phyloP scores from a whole-genome alignment of 352 stramenopile species.

The Pythium grandisporangium region DNA sequence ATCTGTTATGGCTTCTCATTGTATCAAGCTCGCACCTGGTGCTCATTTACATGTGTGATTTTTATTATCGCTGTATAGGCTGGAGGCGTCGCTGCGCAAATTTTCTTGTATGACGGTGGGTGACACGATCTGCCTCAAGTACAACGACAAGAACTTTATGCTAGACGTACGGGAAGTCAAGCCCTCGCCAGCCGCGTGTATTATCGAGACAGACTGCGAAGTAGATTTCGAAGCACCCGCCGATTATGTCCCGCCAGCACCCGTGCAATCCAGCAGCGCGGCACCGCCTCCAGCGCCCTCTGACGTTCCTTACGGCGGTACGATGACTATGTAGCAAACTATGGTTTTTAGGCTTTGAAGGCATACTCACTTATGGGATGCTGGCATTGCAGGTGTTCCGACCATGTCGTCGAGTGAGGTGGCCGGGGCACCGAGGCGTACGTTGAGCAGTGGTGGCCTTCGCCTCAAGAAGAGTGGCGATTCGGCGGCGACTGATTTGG shows the following conservation, averaged over 20 bases:
- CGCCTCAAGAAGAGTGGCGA: constrained; percentile 63
- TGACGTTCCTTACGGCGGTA: constrained; percentile 56
- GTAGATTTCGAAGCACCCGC: constrained; percentile 98
- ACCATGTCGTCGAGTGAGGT: constrained; percentile 45
- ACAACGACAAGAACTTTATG: constrained; percentile 99
- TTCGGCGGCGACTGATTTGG: constrained; percentile 44
- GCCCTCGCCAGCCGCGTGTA: constrained; percentile 93
- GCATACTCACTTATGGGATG: too few relatives aligned
- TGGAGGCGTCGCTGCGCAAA: constrained; percentile 75
- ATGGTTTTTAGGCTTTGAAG: too few relatives aligned
- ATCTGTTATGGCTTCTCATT: too few relatives aligned
- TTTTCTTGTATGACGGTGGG: constrained; percentile 98
- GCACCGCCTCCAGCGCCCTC: constrained; percentile 26
- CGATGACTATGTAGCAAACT: too few relatives aligned
- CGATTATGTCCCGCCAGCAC: constrained; percentile 60
- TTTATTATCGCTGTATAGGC: constrained; percentile 17
- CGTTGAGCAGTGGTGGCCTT: constrained; percentile 38
- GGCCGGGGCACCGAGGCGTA: constrained; percentile 22
- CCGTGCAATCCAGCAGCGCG: constrained; percentile 9
- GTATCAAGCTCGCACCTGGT: neutral
- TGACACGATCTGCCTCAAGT: constrained; percentile 97
- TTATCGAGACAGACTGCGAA: constrained; percentile 99
- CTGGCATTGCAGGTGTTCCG: too few relatives aligned
- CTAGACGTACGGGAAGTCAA: constrained; percentile 97
- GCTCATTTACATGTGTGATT: neutral